Evolutionary conservation across 139 green algal species (phyloP).

Genomic region (Asterochloris sp.): DNA sequence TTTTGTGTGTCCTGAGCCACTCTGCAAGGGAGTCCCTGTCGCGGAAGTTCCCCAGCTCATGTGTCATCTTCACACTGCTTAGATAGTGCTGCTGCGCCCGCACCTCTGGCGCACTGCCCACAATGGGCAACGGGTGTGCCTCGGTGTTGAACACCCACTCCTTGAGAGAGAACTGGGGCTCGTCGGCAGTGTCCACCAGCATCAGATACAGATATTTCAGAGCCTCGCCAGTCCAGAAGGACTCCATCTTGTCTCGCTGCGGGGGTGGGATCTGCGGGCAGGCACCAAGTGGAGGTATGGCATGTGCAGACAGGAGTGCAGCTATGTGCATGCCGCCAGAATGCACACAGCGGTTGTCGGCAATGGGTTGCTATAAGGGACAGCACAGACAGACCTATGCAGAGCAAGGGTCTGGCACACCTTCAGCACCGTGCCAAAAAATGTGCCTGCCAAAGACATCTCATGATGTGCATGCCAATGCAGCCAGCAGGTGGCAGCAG

Average conservation of each 20-base stretch:
- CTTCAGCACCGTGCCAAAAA: too few relatives aligned
- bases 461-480: too few relatives aligned
- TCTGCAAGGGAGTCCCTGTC: slow-evolving; percentile 4
- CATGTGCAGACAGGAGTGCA: too few relatives aligned
- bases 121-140: slow-evolving; percentile 61
- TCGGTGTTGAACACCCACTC: slow-evolving; percentile 86
- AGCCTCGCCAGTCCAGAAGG: slow-evolving; percentile 77
- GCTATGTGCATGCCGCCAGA: too few relatives aligned
- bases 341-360: too few relatives aligned
- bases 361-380: too few relatives aligned
- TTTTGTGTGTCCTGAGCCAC: not conserved
- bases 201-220: slow-evolving; percentile 85
- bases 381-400: too few relatives aligned
- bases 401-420: too few relatives aligned
- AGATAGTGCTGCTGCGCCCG: slow-evolving; percentile 2
- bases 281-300: too few relatives aligned
- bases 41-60: slow-evolving; percentile 4
- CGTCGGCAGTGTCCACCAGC: slow-evolving; percentile 33
- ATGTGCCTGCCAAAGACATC: too few relatives aligned
- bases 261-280: slow-evolving; percentile 5
- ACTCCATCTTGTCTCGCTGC: slow-evolving; percentile 70
- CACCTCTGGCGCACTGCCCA: not conserved
- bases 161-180: slow-evolving; percentile 49
- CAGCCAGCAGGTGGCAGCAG: not conserved
- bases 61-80: slow-evolving; percentile 14